Percentiles rank a stretch among this genome's conserved stretches.
These are phyloP conservation scores for Neocallimastix lanati DNA, from an alignment of 192 early-diverging fungal species.

Conservation along the genomic window DNA sequence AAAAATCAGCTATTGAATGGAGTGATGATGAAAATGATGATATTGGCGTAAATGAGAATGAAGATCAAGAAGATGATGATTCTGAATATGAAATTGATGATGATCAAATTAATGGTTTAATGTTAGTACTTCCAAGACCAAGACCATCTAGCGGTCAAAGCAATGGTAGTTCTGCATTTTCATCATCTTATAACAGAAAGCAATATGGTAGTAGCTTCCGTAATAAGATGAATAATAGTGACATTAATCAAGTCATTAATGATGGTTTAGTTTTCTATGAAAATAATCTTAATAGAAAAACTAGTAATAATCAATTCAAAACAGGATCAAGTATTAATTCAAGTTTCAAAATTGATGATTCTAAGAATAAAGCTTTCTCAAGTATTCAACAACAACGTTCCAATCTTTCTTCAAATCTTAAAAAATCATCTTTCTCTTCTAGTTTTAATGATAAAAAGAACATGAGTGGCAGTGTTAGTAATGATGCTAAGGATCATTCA, in stretches of 20 bases:
- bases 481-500: background rate
- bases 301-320: background rate
- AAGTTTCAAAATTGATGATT: background rate
- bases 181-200: background rate
- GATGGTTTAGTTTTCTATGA: constrained; percentile 90
- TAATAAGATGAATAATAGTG: constrained; percentile 52
- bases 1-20: background rate
- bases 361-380: background rate
- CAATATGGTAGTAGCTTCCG: constrained; percentile 11
- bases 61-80: background rate
- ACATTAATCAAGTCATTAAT: constrained; percentile 81
- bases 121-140: background rate
- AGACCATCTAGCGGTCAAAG: background rate
- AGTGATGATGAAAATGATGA: background rate
- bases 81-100: background rate
- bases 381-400: background rate
- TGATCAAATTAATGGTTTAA: background rate
- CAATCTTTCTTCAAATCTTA: background rate
- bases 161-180: background rate
- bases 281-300: constrained; percentile 23
- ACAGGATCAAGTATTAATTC: background rate
- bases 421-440: background rate
- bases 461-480: background rate
- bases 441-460: background rate
- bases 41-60: background rate